A percentile compares a stretch with the other conserved stretches of the same genome.
Conservation (phyloP, 495 filamentous ascomycete genomes). For the Lasiosphaeria hispida region DNA sequence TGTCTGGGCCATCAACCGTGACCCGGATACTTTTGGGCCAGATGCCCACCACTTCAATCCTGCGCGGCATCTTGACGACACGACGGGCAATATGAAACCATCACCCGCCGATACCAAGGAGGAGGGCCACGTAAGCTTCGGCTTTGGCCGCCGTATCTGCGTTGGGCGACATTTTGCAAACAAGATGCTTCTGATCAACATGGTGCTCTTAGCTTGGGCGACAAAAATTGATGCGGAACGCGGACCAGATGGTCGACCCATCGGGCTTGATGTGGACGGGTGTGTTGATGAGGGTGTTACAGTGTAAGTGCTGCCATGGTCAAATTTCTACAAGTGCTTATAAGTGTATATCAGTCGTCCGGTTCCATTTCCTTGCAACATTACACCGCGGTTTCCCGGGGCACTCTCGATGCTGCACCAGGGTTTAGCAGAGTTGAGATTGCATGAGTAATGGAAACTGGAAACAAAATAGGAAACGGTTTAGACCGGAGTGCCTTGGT, state of each 20-base stretch:
- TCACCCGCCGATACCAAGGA: constrained; percentile 1
- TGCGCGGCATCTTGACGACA: neutral
- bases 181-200: constrained; percentile 5
- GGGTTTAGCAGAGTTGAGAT: neutral
- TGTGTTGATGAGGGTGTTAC: constrained; percentile 1
- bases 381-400: neutral
- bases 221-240: neutral
- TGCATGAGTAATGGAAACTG: neutral
- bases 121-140: neutral
- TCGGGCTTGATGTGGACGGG: neutral
- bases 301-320: neutral
- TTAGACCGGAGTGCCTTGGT: too few relatives aligned
- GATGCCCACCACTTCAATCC: neutral
- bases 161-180: neutral
- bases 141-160: neutral
- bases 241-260: neutral
- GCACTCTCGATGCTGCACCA: neutral
- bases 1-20: neutral
- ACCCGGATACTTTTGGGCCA: neutral
- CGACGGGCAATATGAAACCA: neutral
- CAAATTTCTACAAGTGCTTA: too few relatives aligned
- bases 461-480: too few relatives aligned
- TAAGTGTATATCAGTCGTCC: neutral
- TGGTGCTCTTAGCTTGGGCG: neutral
- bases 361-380: neutral